phyloP scores from a whole-genome alignment of 768 basidiomycete species.

The Phylloporus scabripes region DNA sequence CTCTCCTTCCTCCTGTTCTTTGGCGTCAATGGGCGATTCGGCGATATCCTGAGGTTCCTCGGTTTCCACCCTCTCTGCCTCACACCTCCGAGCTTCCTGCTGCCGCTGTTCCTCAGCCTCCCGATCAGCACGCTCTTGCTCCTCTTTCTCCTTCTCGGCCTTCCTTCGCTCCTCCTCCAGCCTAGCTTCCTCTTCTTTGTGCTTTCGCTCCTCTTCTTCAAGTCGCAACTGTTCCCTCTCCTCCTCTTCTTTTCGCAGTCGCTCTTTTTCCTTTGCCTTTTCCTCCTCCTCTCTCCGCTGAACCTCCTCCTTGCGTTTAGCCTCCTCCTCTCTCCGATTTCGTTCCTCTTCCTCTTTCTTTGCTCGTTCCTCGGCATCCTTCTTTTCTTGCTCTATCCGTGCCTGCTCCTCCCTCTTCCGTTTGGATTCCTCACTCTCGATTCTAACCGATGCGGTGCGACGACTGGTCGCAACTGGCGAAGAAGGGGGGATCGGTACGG shows the following conservation, averaged over 20 bases:
- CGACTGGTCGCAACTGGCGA: constrained; percentile 25
- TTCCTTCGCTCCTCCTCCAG: constrained; percentile 30
- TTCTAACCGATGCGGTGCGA: constrained; percentile 42
- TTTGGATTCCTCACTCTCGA: constrained; percentile 60
- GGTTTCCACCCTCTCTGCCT: constrained; percentile 32
- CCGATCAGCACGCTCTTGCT: constrained; percentile 37
- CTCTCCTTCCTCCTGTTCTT: constrained; percentile 39
- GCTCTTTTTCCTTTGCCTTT: constrained; percentile 33
- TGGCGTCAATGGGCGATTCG: constrained; percentile 36
- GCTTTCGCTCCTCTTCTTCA: constrained; percentile 35
- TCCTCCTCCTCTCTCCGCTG: constrained; percentile 43
- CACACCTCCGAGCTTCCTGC: constrained; percentile 16
- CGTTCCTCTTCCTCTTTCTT: constrained; percentile 35
- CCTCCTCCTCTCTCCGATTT: constrained; percentile 37
- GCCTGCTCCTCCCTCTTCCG: constrained; percentile 43
- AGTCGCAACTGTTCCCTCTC: constrained; percentile 33
- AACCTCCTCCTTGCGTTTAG: constrained; percentile 35
- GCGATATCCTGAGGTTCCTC: constrained; percentile 31
- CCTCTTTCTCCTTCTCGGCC: constrained; percentile 34
- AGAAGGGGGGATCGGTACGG: constrained; percentile 37
- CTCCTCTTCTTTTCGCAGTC: constrained; percentile 32
- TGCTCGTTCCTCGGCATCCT: constrained; percentile 34
- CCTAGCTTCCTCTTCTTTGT: constrained; percentile 19
- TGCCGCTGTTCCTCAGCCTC: constrained; percentile 30
- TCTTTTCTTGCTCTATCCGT: constrained; percentile 36